Evolutionary conservation across 345 rosid genomes (phyloP).

Genomic region (Zanthoxylum bungeanum): DNA sequence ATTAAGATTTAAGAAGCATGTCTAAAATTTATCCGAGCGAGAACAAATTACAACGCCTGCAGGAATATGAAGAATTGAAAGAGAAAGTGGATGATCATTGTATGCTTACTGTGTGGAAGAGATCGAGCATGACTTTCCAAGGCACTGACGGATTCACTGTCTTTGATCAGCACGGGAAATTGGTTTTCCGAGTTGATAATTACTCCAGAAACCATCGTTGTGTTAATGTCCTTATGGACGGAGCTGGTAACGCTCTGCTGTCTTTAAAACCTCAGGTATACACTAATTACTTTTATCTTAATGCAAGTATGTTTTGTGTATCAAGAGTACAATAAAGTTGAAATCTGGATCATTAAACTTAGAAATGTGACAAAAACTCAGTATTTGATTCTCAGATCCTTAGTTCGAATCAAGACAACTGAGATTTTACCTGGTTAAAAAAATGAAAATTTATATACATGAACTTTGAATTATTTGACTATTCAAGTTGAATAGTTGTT

Average conservation of each 20-base stretch:
- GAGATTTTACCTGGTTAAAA: too few species aligned
- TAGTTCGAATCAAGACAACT: too few species aligned
- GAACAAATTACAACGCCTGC: not conserved
- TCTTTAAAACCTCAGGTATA: constrained; percentile 41
- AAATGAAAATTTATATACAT: too few species aligned
- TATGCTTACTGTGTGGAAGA: constrained; percentile 45
- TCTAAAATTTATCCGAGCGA: constrained; percentile 41
- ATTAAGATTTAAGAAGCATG: constrained; percentile 23
- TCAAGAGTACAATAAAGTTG: too few species aligned
- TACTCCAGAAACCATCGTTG: constrained; percentile 38
- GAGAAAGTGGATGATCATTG: not conserved
- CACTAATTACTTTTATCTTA: too few species aligned
- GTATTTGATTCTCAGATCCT: too few species aligned
- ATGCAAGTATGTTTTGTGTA: too few species aligned
- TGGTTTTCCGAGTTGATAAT: constrained; percentile 49
- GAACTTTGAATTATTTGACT: too few species aligned
- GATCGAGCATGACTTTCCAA: constrained; percentile 57
- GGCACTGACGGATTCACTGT: constrained; percentile 61
- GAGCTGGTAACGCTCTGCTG: constrained; percentile 42
- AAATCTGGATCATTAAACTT: too few species aligned
- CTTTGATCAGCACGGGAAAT: constrained; percentile 32
- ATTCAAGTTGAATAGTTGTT: too few species aligned
- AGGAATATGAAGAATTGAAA: not conserved
- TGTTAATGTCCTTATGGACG: constrained; percentile 45
- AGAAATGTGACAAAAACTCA: too few species aligned